These are phyloP conservation scores for Coemansia sp. DNA, from an alignment of 192 early-diverging fungal species.

Conservation along the genomic window DNA sequence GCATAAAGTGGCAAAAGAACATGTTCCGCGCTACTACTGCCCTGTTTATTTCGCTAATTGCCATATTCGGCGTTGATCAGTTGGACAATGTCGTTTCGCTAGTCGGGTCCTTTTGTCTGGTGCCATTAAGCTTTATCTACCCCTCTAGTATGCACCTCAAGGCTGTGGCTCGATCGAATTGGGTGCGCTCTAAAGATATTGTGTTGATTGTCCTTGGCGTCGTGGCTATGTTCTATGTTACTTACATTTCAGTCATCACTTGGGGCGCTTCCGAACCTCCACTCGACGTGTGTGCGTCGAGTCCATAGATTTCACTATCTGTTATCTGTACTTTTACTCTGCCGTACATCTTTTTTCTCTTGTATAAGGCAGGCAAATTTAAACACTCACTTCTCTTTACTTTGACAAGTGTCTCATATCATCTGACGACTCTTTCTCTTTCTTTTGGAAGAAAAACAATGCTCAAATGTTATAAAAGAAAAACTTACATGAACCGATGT, in stretches of 20 bases:
- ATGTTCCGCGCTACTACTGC: constrained; percentile 67
- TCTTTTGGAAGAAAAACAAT: neutral
- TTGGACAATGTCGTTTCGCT: constrained; percentile 83
- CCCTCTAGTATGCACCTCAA: constrained; percentile 85
- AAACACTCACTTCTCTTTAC: too few relatives aligned
- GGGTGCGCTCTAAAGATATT: constrained; percentile 59
- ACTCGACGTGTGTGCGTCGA: constrained; percentile 24
- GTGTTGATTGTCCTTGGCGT: constrained; percentile 68
- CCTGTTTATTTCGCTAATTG: constrained; percentile 67
- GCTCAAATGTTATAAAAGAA: neutral
- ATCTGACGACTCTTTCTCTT: neutral
- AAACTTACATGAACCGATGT: constrained; percentile 24
- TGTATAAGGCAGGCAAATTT: too few relatives aligned
- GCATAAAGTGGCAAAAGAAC: constrained; percentile 90
- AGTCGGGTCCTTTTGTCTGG: constrained; percentile 78
- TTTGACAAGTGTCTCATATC: too few relatives aligned
- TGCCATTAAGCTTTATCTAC: constrained; percentile 84
- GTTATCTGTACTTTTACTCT: neutral
- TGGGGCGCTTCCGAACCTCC: constrained; percentile 46
- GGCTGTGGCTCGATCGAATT: constrained; percentile 55
- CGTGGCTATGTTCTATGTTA: constrained; percentile 81
- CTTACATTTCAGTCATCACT: constrained; percentile 48
- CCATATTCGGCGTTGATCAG: constrained; percentile 76
- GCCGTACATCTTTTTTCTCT: too few relatives aligned
- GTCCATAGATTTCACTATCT: constrained; percentile 17